phyloP scores from a whole-genome alignment of 1,284 basidiomycete species.

The Tilletiaria anomala region DNA sequence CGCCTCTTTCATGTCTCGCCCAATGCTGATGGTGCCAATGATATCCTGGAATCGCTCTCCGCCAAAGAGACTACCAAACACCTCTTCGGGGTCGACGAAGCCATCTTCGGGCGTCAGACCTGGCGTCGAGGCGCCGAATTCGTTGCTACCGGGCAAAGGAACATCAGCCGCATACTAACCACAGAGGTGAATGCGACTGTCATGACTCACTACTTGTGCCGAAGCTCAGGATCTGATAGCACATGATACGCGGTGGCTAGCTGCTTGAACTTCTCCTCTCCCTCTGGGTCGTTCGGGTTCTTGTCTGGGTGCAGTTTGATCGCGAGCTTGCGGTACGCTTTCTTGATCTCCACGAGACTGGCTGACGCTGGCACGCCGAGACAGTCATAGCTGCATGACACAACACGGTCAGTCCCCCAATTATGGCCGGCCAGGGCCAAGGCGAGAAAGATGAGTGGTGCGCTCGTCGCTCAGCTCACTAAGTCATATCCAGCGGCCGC shows the following conservation, averaged over 20 bases:
- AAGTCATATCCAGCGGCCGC: constrained; percentile 34
- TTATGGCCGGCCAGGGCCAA: no score
- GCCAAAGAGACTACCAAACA: constrained; percentile 51
- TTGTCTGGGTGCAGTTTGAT: constrained; percentile 66
- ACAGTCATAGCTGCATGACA: constrained; percentile 44
- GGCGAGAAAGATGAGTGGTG: background rate
- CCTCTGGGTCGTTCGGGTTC: constrained; percentile 81
- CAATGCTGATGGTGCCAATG: constrained; percentile 67
- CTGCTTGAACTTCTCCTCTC: constrained; percentile 56
- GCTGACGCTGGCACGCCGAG: constrained; percentile 61
- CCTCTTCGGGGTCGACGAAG: constrained; percentile 61
- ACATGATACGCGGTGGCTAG: constrained; percentile 48
- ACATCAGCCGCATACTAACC: background rate
- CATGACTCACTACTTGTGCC: constrained; percentile 56
- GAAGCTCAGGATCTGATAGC: constrained; percentile 66
- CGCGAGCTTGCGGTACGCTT: constrained; percentile 82
- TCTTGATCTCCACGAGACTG: constrained; percentile 76
- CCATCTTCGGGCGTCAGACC: constrained; percentile 34
- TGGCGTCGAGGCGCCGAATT: constrained; percentile 45
- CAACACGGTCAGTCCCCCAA: background rate
- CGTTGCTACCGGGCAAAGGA: constrained; percentile 47
- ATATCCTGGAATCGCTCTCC: constrained; percentile 68
- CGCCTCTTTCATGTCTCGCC: constrained; percentile 92
- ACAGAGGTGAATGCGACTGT: background rate
- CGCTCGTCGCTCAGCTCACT: constrained; percentile 7